These are phyloP conservation scores for Heracleum sosnowskyi DNA, from an alignment of 129 eudicot species.

Conservation along the genomic window DNA sequence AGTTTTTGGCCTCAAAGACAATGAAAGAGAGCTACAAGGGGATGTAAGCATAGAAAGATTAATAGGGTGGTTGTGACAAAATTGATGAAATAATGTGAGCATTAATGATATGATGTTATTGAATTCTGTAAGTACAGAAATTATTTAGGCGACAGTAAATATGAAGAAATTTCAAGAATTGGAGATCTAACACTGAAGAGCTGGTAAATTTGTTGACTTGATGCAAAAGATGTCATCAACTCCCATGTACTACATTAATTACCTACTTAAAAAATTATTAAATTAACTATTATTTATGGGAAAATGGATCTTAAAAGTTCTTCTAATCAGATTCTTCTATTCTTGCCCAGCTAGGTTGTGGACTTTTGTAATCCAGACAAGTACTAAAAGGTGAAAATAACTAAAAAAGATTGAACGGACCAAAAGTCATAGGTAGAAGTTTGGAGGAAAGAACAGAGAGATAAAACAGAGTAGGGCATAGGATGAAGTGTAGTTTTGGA, in stretches of 20 bases:
- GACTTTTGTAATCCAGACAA: conserved; percentile 11
- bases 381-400: conserved; percentile 12
- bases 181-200: background rate
- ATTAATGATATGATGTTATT: conserved; percentile 12
- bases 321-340: conserved; percentile 12
- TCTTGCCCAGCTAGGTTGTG: conserved; percentile 6
- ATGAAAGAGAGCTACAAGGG: conserved; percentile 1
- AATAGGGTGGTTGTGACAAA: conserved; percentile 17
- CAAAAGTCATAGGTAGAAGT: conserved; percentile 3
- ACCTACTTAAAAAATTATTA: background rate
- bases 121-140: background rate
- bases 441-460: background rate
- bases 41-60: background rate
- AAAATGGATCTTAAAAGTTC: conserved; percentile 22
- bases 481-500: conserved; percentile 9
- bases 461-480: conserved; percentile 3
- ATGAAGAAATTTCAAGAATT: conserved; percentile 1
- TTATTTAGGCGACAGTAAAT: background rate
- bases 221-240: conserved; percentile 21
- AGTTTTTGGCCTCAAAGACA: conserved; percentile 2
- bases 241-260: conserved; percentile 32
- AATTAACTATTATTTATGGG: background rate
- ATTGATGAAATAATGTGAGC: conserved; percentile 16
- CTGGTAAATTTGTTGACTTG: conserved; percentile 33
- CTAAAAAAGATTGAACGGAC: background rate